Conservation (phyloP, 768 basidiomycete species). For the Russula brevipes region DNA sequence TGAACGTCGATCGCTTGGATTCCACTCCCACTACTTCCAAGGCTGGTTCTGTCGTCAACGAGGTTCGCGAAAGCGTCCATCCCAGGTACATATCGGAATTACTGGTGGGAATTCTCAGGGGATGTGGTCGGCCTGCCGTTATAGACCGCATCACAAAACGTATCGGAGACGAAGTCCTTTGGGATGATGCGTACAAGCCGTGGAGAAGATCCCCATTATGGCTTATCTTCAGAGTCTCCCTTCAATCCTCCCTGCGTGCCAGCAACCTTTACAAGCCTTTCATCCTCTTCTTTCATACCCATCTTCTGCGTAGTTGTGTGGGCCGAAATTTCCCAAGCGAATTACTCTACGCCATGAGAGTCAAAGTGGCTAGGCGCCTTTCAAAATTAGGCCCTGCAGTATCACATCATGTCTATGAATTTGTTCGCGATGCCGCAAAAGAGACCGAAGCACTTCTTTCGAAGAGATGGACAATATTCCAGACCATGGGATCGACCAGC, state of each 20-base stretch:
- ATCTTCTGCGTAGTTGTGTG: neutral
- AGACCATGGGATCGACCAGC: neutral
- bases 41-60: too few relatives aligned
- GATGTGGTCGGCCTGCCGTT: conserved; percentile 32
- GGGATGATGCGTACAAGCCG: conserved; percentile 32
- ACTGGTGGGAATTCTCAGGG: conserved; percentile 34
- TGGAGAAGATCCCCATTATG: conserved; percentile 27
- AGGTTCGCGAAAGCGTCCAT: too few relatives aligned
- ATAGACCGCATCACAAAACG: conserved; percentile 36
- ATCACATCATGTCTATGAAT: too few relatives aligned
- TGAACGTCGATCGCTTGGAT: conserved; percentile 31
- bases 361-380: neutral
- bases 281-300: conserved; percentile 3
- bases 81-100: too few relatives aligned
- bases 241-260: conserved; percentile 31
- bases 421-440: too few relatives aligned
- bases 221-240: conserved; percentile 41
- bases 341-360: conserved; percentile 1
- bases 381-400: neutral
- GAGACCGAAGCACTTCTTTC: too few relatives aligned
- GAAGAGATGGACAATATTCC: neutral
- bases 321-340: neutral
- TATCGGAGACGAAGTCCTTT: conserved; percentile 44
- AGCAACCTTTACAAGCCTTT: neutral
- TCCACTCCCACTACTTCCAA: too few relatives aligned